Conservation (phyloP, 257 asterid genomes). For the Solanum medicagineum region DNA sequence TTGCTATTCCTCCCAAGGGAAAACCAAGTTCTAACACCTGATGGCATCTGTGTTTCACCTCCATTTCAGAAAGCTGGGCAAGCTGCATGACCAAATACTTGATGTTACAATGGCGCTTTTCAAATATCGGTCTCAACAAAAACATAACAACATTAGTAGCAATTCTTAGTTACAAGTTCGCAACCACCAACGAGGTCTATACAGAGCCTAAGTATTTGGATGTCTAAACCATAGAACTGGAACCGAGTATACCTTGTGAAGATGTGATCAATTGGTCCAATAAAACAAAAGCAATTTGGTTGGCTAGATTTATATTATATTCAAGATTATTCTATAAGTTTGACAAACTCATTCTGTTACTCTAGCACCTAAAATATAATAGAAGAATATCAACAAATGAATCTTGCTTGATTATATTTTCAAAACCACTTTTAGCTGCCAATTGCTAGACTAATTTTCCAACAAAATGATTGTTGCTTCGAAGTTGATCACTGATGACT, state of each 20-base stretch:
- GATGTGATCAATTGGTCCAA: not conserved
- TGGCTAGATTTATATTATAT: not conserved
- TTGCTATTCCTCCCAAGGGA: slow-evolving; percentile 62
- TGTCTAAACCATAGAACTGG: not conserved
- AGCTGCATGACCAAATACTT: slow-evolving; percentile 23
- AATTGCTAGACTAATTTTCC: not conserved
- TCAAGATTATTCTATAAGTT: not conserved
- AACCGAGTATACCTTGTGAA: not conserved
- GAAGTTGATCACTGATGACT: not conserved
- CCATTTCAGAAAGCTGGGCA: slow-evolving; percentile 70
- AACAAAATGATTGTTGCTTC: not conserved
- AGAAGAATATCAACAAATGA: not conserved
- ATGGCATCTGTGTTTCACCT: slow-evolving; percentile 75
- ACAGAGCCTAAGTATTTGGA: not conserved
- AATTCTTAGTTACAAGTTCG: not conserved
- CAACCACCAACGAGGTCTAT: not conserved
- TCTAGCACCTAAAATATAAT: not conserved
- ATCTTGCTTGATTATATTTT: not conserved
- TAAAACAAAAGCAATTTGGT: not conserved
- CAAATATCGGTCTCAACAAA: not conserved
- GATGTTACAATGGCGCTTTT: not conserved
- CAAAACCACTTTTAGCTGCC: not conserved
- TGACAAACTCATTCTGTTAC: not conserved
- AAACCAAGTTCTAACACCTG: slow-evolving; percentile 77
- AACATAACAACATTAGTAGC: not conserved